phyloP scores from a whole-genome alignment of 306 rosid species.

The Macrotyloma uniflorum region DNA sequence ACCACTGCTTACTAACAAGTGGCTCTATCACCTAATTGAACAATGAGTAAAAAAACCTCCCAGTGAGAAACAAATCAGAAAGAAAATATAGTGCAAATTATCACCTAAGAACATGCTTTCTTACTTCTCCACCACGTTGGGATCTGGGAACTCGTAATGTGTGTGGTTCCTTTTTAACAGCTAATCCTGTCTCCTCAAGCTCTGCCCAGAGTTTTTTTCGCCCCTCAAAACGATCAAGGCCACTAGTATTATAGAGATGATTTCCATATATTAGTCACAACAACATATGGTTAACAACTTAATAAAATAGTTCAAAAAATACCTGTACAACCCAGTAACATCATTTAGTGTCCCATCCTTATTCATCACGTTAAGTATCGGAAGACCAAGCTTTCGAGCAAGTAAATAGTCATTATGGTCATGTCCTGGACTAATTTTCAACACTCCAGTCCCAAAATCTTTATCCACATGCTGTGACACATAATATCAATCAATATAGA shows the following conservation, averaged over 20 bases:
- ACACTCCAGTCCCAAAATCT: slow-evolving; percentile 95
- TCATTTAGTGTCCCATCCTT: slow-evolving; percentile 93
- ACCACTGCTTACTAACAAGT: slow-evolving; percentile 96
- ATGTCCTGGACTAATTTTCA: slow-evolving; percentile 98
- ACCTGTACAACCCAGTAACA: slow-evolving; percentile 92
- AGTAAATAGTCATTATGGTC: slow-evolving; percentile 93
- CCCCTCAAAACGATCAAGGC: slow-evolving; percentile 96
- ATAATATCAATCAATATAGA: slow-evolving; percentile 26
- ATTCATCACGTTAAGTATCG: slow-evolving; percentile 96
- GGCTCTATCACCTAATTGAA: slow-evolving; percentile 87
- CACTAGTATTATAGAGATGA: slow-evolving; percentile 54
- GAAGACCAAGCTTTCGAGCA: slow-evolving; percentile 97
- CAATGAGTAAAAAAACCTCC: slow-evolving; percentile 32
- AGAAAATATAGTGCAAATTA: slow-evolving; percentile 16
- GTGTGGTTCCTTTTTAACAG: slow-evolving; percentile 88
- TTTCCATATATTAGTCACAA: slow-evolving; percentile 40
- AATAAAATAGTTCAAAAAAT: slow-evolving; percentile 31
- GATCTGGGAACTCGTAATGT: slow-evolving; percentile 94
- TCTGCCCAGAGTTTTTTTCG: slow-evolving; percentile 93
- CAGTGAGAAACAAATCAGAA: neutral
- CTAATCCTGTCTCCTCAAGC: slow-evolving; percentile 87
- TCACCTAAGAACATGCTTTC: slow-evolving; percentile 29
- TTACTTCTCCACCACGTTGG: slow-evolving; percentile 99
- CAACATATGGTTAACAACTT: slow-evolving; percentile 21
- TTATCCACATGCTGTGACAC: slow-evolving; percentile 76